phyloP scores from a whole-genome alignment of 202 grass and related monocot species.

The Brachypodium distachyon region DNA sequence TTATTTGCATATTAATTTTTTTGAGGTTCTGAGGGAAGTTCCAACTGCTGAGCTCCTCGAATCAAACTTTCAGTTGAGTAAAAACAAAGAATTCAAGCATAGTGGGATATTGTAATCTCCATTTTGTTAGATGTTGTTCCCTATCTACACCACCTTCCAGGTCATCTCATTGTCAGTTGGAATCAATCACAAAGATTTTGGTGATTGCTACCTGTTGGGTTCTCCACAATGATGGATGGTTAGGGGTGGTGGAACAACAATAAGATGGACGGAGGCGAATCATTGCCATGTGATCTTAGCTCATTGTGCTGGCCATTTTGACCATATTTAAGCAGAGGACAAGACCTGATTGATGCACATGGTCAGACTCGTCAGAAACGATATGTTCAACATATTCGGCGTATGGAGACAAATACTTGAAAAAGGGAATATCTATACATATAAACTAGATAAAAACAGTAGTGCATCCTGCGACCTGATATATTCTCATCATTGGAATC shows the following conservation, averaged over 20 bases:
- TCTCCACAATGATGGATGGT: constrained; percentile 1
- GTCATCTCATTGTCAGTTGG: not conserved
- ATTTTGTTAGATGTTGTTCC: constrained; percentile 9
- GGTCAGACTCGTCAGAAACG: not conserved
- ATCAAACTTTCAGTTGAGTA: not conserved
- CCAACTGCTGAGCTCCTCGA: not conserved
- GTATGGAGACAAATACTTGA: not conserved
- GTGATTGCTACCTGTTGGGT: not conserved
- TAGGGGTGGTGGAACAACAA: not conserved
- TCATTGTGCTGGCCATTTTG: not conserved
- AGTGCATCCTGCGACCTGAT: not conserved
- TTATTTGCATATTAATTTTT: not conserved
- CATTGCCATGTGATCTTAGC: constrained; percentile 5
- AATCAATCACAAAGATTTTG: constrained; percentile 13
- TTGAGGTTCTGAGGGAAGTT: not conserved
- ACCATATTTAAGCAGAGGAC: not conserved
- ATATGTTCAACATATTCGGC: not conserved
- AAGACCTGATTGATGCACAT: not conserved
- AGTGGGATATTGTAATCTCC: not conserved
- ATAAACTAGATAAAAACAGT: not conserved
- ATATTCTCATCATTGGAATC: not conserved
- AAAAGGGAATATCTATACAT: not conserved
- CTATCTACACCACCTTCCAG: not conserved
- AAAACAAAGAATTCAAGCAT: not conserved
- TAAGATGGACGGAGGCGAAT: not conserved